These are phyloP conservation scores for Baudoinia panamericana DNA, from an alignment of 495 filamentous ascomycete species.

Conservation along the genomic window DNA sequence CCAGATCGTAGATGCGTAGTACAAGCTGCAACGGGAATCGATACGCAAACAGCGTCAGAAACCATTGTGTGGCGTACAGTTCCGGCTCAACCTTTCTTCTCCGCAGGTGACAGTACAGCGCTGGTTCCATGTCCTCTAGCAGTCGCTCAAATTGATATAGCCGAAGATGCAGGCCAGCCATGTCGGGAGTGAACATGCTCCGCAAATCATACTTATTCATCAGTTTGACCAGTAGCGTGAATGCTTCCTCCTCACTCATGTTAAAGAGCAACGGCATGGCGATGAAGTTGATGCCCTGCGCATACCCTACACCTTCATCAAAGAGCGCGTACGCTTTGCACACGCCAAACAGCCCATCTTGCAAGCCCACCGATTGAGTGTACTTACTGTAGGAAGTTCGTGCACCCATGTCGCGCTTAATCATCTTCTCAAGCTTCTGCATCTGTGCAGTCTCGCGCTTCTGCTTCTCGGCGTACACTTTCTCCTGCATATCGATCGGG, in stretches of 20 bases:
- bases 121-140: slow-evolving; percentile 86
- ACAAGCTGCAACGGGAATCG: slow-evolving; percentile 94
- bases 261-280: slow-evolving; percentile 97
- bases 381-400: slow-evolving; percentile 95
- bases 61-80: slow-evolving; percentile 97
- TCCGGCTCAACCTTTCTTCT: slow-evolving; percentile 78
- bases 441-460: slow-evolving; percentile 60
- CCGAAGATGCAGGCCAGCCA: slow-evolving; percentile 87
- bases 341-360: slow-evolving; percentile 86
- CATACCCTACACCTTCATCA: slow-evolving; percentile 89
- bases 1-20: slow-evolving; percentile 89
- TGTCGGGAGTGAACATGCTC: slow-evolving; percentile 87
- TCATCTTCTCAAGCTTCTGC: slow-evolving; percentile 78
- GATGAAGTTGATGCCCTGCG: slow-evolving; percentile 98
- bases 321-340: slow-evolving; percentile 97
- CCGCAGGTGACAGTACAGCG: slow-evolving; percentile 86
- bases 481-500: slow-evolving; percentile 50
- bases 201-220: slow-evolving; percentile 96
- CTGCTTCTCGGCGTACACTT: slow-evolving; percentile 52
- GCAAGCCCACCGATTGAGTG: slow-evolving; percentile 71
- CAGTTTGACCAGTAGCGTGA: slow-evolving; percentile 77
- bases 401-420: slow-evolving; percentile 78
- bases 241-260: slow-evolving; percentile 96
- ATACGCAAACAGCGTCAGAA: slow-evolving; percentile 97
- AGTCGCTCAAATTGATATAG: slow-evolving; percentile 92